phyloP scores from a whole-genome alignment of 148 eudicot species.

The Camellia lanceoleosa region DNA sequence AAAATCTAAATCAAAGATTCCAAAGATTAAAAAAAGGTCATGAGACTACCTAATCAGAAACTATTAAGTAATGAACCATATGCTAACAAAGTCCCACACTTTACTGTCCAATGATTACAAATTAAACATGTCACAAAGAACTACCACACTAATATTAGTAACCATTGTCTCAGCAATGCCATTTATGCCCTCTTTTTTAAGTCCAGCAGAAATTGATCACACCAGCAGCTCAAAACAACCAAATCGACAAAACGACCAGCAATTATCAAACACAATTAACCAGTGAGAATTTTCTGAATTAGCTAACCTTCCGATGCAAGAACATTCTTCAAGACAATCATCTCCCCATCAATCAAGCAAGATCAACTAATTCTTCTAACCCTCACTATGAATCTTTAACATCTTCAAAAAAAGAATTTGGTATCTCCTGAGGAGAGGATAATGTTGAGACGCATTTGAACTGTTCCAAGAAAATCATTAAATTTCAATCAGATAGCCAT shows the following conservation, averaged over 20 bases:
- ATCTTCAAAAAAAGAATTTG: constrained; percentile 51
- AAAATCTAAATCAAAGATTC: neutral
- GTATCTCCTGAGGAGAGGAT: constrained; percentile 51
- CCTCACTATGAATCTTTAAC: constrained; percentile 27
- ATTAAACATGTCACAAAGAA: neutral
- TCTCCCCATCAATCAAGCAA: neutral
- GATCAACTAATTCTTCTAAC: neutral
- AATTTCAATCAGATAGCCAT: constrained; percentile 17
- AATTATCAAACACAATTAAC: neutral
- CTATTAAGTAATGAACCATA: constrained; percentile 1
- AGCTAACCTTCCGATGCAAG: neutral
- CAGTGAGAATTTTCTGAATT: neutral
- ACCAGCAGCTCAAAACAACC: neutral
- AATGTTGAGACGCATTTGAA: constrained; percentile 70
- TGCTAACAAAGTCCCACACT: neutral
- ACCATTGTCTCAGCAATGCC: neutral
- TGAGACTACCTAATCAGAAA: neutral
- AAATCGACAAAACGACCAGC: neutral
- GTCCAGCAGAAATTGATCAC: neutral
- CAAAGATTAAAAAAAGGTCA: neutral
- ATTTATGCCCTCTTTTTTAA: no score
- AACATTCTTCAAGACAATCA: constrained; percentile 1
- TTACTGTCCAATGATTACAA: neutral
- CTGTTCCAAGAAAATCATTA: constrained; percentile 32
- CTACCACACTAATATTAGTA: neutral